phyloP scores from a whole-genome alignment of 73 alveolate species.

The Paramecium tetraurelia region DNA sequence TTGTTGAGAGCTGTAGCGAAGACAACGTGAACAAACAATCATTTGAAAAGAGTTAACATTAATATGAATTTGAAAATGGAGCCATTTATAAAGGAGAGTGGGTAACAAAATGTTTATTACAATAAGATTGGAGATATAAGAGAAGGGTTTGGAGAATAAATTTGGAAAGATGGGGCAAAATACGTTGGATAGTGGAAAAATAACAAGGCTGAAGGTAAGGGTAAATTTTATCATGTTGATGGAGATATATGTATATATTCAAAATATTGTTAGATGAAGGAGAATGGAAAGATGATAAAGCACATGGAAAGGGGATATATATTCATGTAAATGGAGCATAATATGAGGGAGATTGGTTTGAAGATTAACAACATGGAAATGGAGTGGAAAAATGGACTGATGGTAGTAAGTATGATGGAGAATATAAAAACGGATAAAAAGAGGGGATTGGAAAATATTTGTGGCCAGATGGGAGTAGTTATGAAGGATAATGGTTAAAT shows the following conservation, averaged over 20 bases:
- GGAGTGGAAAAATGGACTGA: slow-evolving; percentile 74
- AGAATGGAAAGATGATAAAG: slow-evolving; percentile 65
- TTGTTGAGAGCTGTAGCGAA: not conserved
- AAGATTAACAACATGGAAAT: slow-evolving; percentile 66
- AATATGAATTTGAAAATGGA: slow-evolving; percentile 60
- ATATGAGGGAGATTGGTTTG: slow-evolving; percentile 71
- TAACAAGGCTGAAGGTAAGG: slow-evolving; percentile 68
- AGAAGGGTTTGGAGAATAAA: slow-evolving; percentile 66
- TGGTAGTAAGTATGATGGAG: slow-evolving; percentile 72
- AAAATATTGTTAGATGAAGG: slow-evolving; percentile 45
- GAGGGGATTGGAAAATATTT: slow-evolving; percentile 70
- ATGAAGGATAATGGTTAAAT: slow-evolving; percentile 67
- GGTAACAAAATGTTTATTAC: not conserved
- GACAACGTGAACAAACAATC: not conserved
- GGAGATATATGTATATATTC: slow-evolving; percentile 59
- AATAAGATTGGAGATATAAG: slow-evolving; percentile 49
- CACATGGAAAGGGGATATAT: slow-evolving; percentile 61
- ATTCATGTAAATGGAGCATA: slow-evolving; percentile 62
- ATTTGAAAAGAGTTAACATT: not conserved
- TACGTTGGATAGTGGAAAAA: slow-evolving; percentile 69
- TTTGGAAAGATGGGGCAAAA: slow-evolving; percentile 73
- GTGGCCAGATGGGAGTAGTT: slow-evolving; percentile 71
- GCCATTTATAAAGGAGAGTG: slow-evolving; percentile 71
- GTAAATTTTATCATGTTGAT: slow-evolving; percentile 61
- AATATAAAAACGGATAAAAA: slow-evolving; percentile 71